These are phyloP conservation scores for Uncinocarpus reesii DNA, from an alignment of 2,329 filamentous ascomycete genomes.

Conservation along the genomic window DNA sequence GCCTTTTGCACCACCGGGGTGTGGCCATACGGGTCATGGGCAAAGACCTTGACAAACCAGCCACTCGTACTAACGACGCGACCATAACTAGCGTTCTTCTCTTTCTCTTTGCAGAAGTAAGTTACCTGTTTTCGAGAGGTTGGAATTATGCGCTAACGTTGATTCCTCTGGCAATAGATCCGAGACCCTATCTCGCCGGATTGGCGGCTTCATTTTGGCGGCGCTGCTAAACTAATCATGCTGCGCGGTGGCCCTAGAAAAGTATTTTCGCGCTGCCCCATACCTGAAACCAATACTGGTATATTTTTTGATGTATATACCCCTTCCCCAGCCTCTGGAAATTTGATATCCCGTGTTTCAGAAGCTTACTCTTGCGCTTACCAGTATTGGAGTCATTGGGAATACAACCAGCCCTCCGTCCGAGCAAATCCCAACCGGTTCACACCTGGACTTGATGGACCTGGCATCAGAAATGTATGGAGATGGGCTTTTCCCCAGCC, in stretches of 20 bases:
- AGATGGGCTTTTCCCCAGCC: conserved; percentile 1
- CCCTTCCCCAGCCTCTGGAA: neutral
- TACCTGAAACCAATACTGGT: conserved; percentile 7
- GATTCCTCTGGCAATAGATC: conserved; percentile 1
- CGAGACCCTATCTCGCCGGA: conserved; percentile 11
- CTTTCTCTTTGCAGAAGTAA: conserved; percentile 14
- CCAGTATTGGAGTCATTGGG: conserved; percentile 1
- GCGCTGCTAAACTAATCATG: conserved; percentile 17
- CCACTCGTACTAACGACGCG: conserved; percentile 12
- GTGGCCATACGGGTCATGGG: conserved; percentile 9
- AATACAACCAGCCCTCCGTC: conserved; percentile 1
- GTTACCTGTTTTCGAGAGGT: neutral
- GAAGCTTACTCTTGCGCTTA: neutral
- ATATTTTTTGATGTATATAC: conserved; percentile 15
- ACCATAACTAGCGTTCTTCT: conserved; percentile 14
- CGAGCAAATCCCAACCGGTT: neutral
- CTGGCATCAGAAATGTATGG: conserved; percentile 3
- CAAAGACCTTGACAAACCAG: conserved; percentile 9
- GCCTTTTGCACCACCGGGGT: neutral
- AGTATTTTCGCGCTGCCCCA: conserved; percentile 4
- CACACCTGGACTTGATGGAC: neutral
- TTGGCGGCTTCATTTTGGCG: conserved; percentile 18
- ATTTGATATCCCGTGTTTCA: neutral
- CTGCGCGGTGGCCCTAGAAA: conserved; percentile 17
- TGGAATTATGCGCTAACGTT: neutral